Base-by-base conservation (phyloP, 2,329 filamentous ascomycete genomes). In the Phoma sp. region DNA sequence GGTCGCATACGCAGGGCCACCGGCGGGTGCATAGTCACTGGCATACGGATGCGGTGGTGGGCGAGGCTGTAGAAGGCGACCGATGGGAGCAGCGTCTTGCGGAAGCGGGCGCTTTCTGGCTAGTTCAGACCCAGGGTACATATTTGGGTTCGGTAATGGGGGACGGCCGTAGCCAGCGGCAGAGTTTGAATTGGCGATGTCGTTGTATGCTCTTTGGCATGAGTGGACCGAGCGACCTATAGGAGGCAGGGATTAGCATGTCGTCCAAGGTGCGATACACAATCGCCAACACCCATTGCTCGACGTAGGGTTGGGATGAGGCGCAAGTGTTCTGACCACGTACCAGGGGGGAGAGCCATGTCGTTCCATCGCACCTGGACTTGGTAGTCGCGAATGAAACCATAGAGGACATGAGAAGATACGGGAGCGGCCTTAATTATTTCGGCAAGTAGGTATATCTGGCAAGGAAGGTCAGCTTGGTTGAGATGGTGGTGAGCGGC, bases 301-400 rank as follows among this genome's bases (percentile, higher is more conserved):
- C 15, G 15, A n/a, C 28, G 28, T 26, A n/a, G 14, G 15, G 14
- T 17, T 14, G 12, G 4, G 3, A 20, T 14, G 33, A 42, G 21
- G 29, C 18, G 47, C 47, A 39, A 34, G 54, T 23, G 36, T 15
- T 23, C 47, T 40, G 42, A 38, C 34, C 40, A 67, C 77, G 62
- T 73, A 83, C 81, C 81, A 65, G 71, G 71, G 58, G 81, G 81
- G 54, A 83, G 69, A 33, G 79, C 72, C 59, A 79, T 79, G 48
- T 82, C 75, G 47, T 75, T 75, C 81, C 80, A 83, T 62, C 72
- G 72, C 50, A 79, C 80, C 60, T 75, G 72, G 57, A 80, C 71
- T 58, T 75, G 74, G 53, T 68, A 62, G 46, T 78, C 75, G 56
- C 74, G 72, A 58, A 83, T 74, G 59, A 80, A 68, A 50, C 76